Conservation (phyloP, 2,329 filamentous ascomycete genomes). For the Teratosphaeriaceae sp. region DNA sequence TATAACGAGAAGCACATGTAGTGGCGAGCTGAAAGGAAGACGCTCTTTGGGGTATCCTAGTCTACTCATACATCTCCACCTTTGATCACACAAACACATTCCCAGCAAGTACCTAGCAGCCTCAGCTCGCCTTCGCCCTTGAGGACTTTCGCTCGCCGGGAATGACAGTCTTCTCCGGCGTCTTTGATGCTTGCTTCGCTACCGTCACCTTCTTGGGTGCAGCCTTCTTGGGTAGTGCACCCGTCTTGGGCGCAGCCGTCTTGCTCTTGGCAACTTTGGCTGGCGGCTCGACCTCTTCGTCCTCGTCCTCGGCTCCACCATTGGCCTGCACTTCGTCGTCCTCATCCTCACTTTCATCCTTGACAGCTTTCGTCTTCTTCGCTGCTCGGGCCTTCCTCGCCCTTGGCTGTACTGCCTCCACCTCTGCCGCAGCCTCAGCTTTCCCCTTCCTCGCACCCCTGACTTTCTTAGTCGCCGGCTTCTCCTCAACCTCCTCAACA, state of each 20-base stretch:
- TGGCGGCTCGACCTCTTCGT: slow-evolving; percentile 2
- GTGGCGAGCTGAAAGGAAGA: no score
- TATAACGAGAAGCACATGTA: no score
- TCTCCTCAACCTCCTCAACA: slow-evolving; percentile 20
- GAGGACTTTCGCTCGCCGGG: slow-evolving; percentile 16
- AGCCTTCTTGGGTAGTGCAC: no score
- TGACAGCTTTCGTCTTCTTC: slow-evolving; percentile 6
- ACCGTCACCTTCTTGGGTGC: no score
- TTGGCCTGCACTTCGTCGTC: slow-evolving; percentile 9
- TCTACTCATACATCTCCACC: no score
- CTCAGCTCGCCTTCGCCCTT: slow-evolving; percentile 11
- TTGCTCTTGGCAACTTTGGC: slow-evolving; percentile 7
- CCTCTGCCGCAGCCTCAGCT: slow-evolving; percentile 1
- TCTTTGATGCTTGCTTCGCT: slow-evolving; percentile 15
- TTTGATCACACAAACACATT: no score
- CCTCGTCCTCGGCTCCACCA: slow-evolving; percentile 5
- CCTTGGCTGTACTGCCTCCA: slow-evolving; percentile 1
- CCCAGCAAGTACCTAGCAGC: no score
- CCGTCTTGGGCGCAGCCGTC: slow-evolving; percentile 9
- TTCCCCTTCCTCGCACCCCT: slow-evolving; percentile 11
- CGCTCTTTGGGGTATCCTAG: no score
- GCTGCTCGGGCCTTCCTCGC: slow-evolving; percentile 3
- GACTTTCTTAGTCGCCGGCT: slow-evolving; percentile 17
- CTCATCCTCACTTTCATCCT: slow-evolving; percentile 8
- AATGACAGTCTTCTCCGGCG: slow-evolving; percentile 14